Percentiles rank a stretch among this genome's conserved stretches.
These are phyloP conservation scores for Lactarius quietus DNA, from an alignment of 768 basidiomycete species.

Conservation along the genomic window DNA sequence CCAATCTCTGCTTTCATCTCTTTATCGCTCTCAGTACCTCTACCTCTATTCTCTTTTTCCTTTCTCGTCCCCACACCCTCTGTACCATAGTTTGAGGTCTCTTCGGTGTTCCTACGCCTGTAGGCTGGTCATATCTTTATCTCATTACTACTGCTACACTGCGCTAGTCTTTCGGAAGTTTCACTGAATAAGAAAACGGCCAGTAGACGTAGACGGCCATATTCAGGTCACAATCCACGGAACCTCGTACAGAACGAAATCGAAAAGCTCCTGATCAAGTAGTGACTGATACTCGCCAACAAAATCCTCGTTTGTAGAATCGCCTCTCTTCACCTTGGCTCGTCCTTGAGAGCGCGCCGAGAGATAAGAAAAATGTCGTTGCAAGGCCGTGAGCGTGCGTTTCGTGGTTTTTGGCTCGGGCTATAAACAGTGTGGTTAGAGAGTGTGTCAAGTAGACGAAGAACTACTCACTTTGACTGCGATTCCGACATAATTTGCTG, in stretches of 20 bases:
- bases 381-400: slow-evolving; percentile 70
- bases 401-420: slow-evolving; percentile 84
- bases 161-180: slow-evolving; percentile 20
- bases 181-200: slow-evolving; percentile 20
- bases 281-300: slow-evolving; percentile 88
- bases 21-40: slow-evolving; percentile 19
- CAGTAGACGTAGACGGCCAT: slow-evolving; percentile 18
- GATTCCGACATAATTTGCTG: slow-evolving; percentile 83
- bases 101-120: slow-evolving; percentile 45
- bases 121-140: slow-evolving; percentile 61
- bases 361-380: slow-evolving; percentile 78
- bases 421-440: slow-evolving; percentile 38
- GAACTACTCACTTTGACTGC: slow-evolving; percentile 61
- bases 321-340: slow-evolving; percentile 41
- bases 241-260: slow-evolving; percentile 92
- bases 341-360: slow-evolving; percentile 57
- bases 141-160: slow-evolving; percentile 28
- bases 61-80: slow-evolving; percentile 11
- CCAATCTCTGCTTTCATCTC: slow-evolving; percentile 22
- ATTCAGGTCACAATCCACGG: slow-evolving; percentile 76
- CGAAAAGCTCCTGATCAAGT: slow-evolving; percentile 94
- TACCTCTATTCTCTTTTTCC: slow-evolving; percentile 7
- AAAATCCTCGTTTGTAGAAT: slow-evolving; percentile 58
- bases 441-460: background rate
- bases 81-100: slow-evolving; percentile 41